phyloP scores from a whole-genome alignment of 257 asterid species.

The Scutellaria minor region DNA sequence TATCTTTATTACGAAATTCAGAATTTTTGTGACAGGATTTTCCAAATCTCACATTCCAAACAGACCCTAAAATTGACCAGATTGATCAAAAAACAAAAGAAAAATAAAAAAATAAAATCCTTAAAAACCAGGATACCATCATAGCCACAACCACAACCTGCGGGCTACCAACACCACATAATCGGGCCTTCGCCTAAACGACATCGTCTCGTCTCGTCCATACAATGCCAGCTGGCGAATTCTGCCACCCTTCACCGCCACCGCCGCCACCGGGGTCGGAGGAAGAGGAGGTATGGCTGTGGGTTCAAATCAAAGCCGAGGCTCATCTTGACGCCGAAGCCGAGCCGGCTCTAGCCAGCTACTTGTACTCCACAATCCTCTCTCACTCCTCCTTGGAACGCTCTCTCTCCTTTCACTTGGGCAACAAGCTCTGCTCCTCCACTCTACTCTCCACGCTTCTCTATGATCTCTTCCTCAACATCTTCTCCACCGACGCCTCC shows the following conservation, averaged over 20 bases:
- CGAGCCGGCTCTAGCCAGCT: conserved; percentile 91
- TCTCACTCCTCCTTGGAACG: conserved; percentile 87
- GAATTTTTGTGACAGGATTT: too few species aligned
- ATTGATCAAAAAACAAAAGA: too few species aligned
- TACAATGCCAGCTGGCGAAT: conserved; percentile 69
- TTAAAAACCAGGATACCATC: too few species aligned
- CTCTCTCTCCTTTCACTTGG: conserved; percentile 83
- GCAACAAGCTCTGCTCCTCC: conserved; percentile 88
- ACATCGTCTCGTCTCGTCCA: conserved; percentile 22
- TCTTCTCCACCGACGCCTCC: conserved; percentile 67
- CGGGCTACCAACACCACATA: background rate
- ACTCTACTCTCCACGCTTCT: conserved; percentile 86
- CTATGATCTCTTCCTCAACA: conserved; percentile 74
- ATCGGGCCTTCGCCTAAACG: conserved; percentile 22
- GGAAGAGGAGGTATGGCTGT: conserved; percentile 72
- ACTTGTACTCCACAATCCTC: conserved; percentile 78
- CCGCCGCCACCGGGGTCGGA: conserved; percentile 53
- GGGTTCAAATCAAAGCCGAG: conserved; percentile 76
- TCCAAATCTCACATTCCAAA: too few species aligned
- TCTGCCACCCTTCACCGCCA: conserved; percentile 47
- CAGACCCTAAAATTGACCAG: too few species aligned
- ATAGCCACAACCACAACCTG: background rate
- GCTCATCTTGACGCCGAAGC: conserved; percentile 85
- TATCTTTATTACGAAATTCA: too few species aligned
- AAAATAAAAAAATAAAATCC: too few species aligned